A percentile compares a stretch with the other conserved stretches of the same genome.
Conservation (phyloP, 2,329 filamentous ascomycete species). For the Tothia fuscella region DNA sequence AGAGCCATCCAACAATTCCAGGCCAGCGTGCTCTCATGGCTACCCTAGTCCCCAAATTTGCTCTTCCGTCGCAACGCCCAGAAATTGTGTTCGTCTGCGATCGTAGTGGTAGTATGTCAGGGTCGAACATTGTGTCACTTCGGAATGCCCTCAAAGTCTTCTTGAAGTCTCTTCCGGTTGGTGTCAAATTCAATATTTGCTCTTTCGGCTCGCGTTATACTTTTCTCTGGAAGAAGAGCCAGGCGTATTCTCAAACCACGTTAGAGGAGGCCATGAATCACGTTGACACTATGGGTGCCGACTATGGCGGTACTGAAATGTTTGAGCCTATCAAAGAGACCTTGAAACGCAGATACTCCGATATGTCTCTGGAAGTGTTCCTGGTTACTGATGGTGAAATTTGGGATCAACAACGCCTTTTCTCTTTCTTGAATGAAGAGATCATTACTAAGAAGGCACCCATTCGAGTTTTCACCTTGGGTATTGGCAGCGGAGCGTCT, state of each 20-base stretch:
- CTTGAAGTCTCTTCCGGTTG: constrained; percentile 51
- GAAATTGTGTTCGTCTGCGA: constrained; percentile 66
- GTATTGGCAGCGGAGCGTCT: constrained; percentile 43
- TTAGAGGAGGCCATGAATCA: constrained; percentile 33
- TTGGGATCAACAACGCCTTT: constrained; percentile 36
- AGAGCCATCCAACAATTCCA: constrained; percentile 49
- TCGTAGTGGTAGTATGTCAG: constrained; percentile 54
- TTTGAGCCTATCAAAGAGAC: constrained; percentile 34
- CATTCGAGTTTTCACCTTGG: constrained; percentile 45
- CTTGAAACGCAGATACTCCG: constrained; percentile 33
- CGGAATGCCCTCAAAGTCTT: constrained; percentile 48
- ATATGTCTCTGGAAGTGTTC: constrained; percentile 40
- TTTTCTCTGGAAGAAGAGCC: constrained; percentile 38
- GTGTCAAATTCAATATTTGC: constrained; percentile 58
- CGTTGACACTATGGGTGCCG: constrained; percentile 30
- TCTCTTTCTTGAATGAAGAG: constrained; percentile 35
- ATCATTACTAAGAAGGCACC: constrained; percentile 28
- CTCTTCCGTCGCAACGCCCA: constrained; percentile 40
- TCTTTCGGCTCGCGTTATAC: constrained; percentile 44
- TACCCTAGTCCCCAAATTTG: constrained; percentile 58
- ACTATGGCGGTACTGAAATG: constrained; percentile 45
- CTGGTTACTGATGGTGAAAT: constrained; percentile 46
- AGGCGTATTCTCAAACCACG: constrained; percentile 33
- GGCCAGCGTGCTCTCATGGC: constrained; percentile 57
- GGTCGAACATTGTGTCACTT: constrained; percentile 40